Evolutionary conservation across 352 stramenopile species (phyloP).

Genomic region (Phytophthora boehmeriae): DNA sequence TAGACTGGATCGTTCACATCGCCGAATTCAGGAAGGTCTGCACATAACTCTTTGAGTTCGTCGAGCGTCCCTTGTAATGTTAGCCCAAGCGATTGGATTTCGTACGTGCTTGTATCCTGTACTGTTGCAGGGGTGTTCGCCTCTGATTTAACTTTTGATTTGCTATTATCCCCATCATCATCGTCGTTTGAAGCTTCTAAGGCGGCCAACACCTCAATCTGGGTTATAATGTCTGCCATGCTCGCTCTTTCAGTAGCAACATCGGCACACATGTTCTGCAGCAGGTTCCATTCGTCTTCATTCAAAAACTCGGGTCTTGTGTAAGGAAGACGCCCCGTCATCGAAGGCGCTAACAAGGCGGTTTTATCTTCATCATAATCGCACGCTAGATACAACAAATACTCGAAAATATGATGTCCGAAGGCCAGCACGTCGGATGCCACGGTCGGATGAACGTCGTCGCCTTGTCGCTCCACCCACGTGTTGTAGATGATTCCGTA

Average conservation of each 20-base stretch:
- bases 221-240: slow-evolving; percentile 12
- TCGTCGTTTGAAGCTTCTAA: neutral
- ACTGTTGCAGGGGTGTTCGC: neutral
- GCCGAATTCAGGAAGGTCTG: slow-evolving; percentile 4
- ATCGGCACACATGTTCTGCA: slow-evolving; percentile 14
- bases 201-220: slow-evolving; percentile 13
- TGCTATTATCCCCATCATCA: neutral
- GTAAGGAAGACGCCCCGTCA: slow-evolving; percentile 3
- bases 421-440: slow-evolving; percentile 15
- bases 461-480: slow-evolving; percentile 4
- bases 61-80: neutral
- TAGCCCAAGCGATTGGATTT: slow-evolving; percentile 6
- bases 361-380: slow-evolving; percentile 1
- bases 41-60: slow-evolving; percentile 2
- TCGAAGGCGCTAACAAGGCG: neutral
- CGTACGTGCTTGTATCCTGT: slow-evolving; percentile 12
- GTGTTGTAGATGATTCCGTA: slow-evolving; percentile 22
- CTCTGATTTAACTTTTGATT: neutral
- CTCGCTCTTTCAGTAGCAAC: slow-evolving; percentile 2
- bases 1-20: slow-evolving; percentile 5
- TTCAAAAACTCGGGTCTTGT: slow-evolving; percentile 9
- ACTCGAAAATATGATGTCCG: slow-evolving; percentile 14
- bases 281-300: slow-evolving; percentile 12
- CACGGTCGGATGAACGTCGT: neutral
- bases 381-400: neutral